Percentiles rank a stretch among this genome's conserved stretches.
These are phyloP conservation scores for Didymella keratinophila DNA, from an alignment of 2,329 filamentous ascomycete genomes.

Conservation along the genomic window DNA sequence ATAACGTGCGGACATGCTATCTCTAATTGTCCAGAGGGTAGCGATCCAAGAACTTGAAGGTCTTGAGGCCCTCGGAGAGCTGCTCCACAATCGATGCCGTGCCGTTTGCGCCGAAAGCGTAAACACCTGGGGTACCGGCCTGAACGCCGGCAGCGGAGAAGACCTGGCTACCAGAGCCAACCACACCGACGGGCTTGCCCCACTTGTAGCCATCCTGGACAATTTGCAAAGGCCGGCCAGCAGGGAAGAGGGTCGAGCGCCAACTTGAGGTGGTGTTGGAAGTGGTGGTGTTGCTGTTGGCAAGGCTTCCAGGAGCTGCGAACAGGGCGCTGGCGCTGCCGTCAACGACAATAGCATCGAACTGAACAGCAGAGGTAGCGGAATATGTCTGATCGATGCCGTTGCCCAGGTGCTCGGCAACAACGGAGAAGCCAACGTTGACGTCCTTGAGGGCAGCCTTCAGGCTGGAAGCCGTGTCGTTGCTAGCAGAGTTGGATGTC, in stretches of 20 bases:
- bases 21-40: slow-evolving; percentile 64
- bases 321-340: slow-evolving; percentile 67
- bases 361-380: slow-evolving; percentile 67
- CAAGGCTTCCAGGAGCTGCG: slow-evolving; percentile 32
- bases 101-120: slow-evolving; percentile 26
- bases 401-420: slow-evolving; percentile 64
- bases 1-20: neutral
- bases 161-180: slow-evolving; percentile 58
- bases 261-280: slow-evolving; percentile 31
- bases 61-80: slow-evolving; percentile 63
- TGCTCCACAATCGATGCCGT: slow-evolving; percentile 29
- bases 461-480: slow-evolving; percentile 61
- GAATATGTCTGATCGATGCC: slow-evolving; percentile 72
- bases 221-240: slow-evolving; percentile 69
- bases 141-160: slow-evolving; percentile 58
- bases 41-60: slow-evolving; percentile 71
- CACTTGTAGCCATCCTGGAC: slow-evolving; percentile 69
- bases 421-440: slow-evolving; percentile 65
- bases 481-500: slow-evolving; percentile 56
- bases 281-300: slow-evolving; percentile 36
- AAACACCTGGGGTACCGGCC: slow-evolving; percentile 50
- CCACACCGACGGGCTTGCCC: slow-evolving; percentile 72
- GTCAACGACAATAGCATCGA: slow-evolving; percentile 69
- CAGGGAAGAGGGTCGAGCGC: slow-evolving; percentile 66
- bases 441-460: slow-evolving; percentile 57